phyloP scores from a whole-genome alignment of 2,329 filamentous ascomycete genomes.

The Pyrenophora teres region DNA sequence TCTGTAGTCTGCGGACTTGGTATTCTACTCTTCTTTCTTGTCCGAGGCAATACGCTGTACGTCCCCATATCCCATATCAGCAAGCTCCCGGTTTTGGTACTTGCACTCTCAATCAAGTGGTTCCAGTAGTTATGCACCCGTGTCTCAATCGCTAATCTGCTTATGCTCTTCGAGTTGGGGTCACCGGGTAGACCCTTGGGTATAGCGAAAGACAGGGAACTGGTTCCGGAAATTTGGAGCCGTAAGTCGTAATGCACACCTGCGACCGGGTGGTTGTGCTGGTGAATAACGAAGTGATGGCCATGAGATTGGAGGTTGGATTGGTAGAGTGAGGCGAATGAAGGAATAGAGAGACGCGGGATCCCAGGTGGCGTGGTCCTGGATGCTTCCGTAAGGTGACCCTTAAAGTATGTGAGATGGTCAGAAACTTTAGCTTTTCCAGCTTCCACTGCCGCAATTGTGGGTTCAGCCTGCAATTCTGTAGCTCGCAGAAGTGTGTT shows the following conservation, averaged over 20 bases:
- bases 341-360: constrained; percentile 48
- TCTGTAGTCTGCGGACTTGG: constrained; percentile 2
- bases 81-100: constrained; percentile 50
- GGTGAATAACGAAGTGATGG: constrained; percentile 68
- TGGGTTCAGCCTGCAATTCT: constrained; percentile 3
- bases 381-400: constrained; percentile 44
- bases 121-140: constrained; percentile 54
- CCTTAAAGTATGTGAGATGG: constrained; percentile 55
- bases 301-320: constrained; percentile 54
- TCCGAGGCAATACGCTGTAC: constrained; percentile 45
- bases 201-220: constrained; percentile 63
- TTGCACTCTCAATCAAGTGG: constrained; percentile 52
- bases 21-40: constrained; percentile 13
- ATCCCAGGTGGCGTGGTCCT: constrained; percentile 1
- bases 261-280: constrained; percentile 73
- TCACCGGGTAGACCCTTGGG: constrained; percentile 53
- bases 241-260: constrained; percentile 46
- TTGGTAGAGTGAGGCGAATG: constrained; percentile 55
- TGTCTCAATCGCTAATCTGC: constrained; percentile 53
- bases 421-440: constrained; percentile 55
- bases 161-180: constrained; percentile 46
- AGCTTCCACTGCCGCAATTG: constrained; percentile 57
- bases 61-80: constrained; percentile 55
- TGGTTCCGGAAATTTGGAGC: constrained; percentile 70
- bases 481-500: background rate